phyloP scores from a whole-genome alignment of 1,284 basidiomycete genomes.

The Stereum hirsutum region DNA sequence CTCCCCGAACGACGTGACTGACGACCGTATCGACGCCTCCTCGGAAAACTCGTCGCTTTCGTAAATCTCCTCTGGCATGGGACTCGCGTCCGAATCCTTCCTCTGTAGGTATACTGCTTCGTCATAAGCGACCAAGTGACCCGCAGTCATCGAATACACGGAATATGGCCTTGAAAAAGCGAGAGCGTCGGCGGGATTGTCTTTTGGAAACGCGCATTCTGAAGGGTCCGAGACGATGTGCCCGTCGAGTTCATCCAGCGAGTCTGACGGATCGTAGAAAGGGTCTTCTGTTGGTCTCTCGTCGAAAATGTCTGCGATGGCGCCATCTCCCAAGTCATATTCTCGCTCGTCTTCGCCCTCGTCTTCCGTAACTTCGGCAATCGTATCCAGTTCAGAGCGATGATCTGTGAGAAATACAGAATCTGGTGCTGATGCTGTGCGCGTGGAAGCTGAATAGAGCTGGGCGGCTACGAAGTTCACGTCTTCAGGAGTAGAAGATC shows the following conservation, averaged over 20 bases:
- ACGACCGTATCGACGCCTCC: conserved; percentile 5
- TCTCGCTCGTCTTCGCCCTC: neutral
- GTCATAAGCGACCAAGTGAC: neutral
- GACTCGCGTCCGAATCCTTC: conserved; percentile 1
- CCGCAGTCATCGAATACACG: neutral
- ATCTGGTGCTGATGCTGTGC: no score
- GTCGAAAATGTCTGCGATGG: no score
- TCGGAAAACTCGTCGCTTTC: conserved; percentile 4
- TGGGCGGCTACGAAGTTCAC: no score
- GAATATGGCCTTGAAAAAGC: neutral
- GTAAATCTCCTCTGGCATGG: neutral
- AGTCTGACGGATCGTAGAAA: neutral
- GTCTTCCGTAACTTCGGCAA: neutral
- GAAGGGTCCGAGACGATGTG: neutral
- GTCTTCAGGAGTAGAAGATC: no score
- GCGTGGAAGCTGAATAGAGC: no score
- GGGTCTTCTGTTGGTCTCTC: no score
- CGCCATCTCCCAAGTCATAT: no score
- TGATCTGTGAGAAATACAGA: no score
- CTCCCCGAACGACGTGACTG: conserved; percentile 2
- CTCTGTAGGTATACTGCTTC: neutral
- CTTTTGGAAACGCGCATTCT: neutral
- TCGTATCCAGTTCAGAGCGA: neutral
- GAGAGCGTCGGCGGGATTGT: neutral
- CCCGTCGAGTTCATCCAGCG: neutral